Evolutionary conservation across 768 basidiomycete species (phyloP).

Genomic region (Leccinum arenicola): DNA sequence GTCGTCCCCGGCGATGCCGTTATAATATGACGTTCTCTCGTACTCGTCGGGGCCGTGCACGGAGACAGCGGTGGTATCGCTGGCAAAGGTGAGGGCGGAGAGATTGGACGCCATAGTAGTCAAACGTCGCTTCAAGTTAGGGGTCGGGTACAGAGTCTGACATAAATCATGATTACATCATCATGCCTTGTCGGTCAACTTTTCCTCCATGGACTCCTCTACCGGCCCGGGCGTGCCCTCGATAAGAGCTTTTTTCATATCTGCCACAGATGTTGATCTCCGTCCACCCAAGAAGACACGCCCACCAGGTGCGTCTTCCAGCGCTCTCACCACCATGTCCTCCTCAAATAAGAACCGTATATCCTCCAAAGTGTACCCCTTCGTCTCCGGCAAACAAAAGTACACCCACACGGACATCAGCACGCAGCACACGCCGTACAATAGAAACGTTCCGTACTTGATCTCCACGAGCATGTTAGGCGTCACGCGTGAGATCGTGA

Average conservation of each 20-base stretch:
- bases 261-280: slow-evolving; percentile 27
- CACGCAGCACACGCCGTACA: slow-evolving; percentile 33
- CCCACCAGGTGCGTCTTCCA: slow-evolving; percentile 36
- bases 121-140: no score
- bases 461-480: slow-evolving; percentile 35
- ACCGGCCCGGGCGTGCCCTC: background rate
- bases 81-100: no score
- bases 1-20: background rate
- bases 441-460: slow-evolving; percentile 32
- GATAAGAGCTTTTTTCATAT: background rate
- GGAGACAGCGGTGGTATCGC: no score
- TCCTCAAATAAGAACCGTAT: slow-evolving; percentile 37
- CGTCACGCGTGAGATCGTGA: slow-evolving; percentile 36
- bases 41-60: background rate
- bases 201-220: background rate
- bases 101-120: no score
- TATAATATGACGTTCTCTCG: background rate
- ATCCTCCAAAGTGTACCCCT: slow-evolving; percentile 38
- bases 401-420: slow-evolving; percentile 36
- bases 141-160: background rate
- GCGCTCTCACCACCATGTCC: slow-evolving; percentile 30
- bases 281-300: slow-evolving; percentile 26
- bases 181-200: background rate
- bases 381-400: slow-evolving; percentile 41
- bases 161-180: background rate